phyloP scores from a whole-genome alignment of 169 alveolate genomes.

The Haemoproteus tartakovskyi region DNA sequence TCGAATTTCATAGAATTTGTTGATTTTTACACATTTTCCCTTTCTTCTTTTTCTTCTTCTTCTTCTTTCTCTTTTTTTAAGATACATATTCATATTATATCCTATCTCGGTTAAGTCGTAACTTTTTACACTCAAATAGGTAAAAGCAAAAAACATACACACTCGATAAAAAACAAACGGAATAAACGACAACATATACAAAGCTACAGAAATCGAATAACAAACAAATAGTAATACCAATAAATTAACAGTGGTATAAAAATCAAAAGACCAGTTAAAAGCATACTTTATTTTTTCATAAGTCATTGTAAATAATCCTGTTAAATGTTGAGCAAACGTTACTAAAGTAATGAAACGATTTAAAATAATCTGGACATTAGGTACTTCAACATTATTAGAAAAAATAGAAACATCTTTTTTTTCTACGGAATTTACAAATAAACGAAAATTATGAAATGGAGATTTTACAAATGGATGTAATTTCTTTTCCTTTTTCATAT shows the following conservation, averaged over 20 bases:
- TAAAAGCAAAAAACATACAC: no score
- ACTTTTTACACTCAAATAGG: slow-evolving; percentile 23
- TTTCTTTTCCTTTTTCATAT: slow-evolving; percentile 2
- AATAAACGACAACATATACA: slow-evolving; percentile 18
- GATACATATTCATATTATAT: slow-evolving; percentile 16
- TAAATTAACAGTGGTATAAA: slow-evolving; percentile 30
- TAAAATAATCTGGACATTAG: slow-evolving; percentile 41
- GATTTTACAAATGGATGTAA: slow-evolving; percentile 35
- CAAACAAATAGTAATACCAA: slow-evolving; percentile 25
- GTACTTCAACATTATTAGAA: slow-evolving; percentile 50
- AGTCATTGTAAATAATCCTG: slow-evolving; percentile 40
- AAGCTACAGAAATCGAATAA: slow-evolving; percentile 26
- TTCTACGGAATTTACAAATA: slow-evolving; percentile 12
- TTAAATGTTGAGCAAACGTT: slow-evolving; percentile 21
- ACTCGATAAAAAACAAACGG: slow-evolving; percentile 47
- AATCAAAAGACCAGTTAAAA: slow-evolving; percentile 43
- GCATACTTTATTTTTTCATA: slow-evolving; percentile 57
- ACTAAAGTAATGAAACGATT: slow-evolving; percentile 17
- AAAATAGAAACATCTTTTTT: slow-evolving; percentile 22
- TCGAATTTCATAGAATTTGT: neutral
- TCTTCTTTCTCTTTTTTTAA: neutral
- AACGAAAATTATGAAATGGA: slow-evolving; percentile 58
- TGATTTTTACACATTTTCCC: neutral
- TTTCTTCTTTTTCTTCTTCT: neutral
- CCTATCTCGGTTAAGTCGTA: slow-evolving; percentile 50